Evolutionary conservation across 75 land plant genomes (phyloP), one percentile per base, ranked within the genome.

Genomic region (Pinus tabuliformis): DNA sequence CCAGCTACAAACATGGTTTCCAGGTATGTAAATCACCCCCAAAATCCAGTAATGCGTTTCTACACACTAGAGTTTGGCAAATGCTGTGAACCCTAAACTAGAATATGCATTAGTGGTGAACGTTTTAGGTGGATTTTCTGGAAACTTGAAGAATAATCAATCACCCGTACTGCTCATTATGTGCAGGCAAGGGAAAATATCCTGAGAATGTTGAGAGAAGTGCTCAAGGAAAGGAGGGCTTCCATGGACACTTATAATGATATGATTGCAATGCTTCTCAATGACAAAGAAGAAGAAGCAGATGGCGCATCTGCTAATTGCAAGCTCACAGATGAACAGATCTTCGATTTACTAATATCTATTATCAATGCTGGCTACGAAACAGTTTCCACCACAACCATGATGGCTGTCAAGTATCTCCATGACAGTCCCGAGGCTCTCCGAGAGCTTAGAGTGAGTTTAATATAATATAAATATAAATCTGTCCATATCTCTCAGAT

Each of bases 351-450:
- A 49, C 75, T 95, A 4, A 86, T 91, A 21, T 80, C 93, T 5
- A 62, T 95, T 20, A 62, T 95, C 16, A 91, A 93, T 76, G 94
- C 98, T 22, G 98, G 98, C 28, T 91, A 90, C 45, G 95, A 95
- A 58, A 95, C 98, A 30, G 89, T 94, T 16, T 91, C 93, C 45
- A 91, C 89, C 37, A 90, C 93, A 73, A 83, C 92, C 26, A 91
- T 89, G 86, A 91, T 92, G 87, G 90, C 98, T 18, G 84, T 91
- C 64, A 89, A 91, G 81, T 92, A 84, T 75, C 86, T 95, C 45
- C 84, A 84, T 58, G 95, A 95, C 59, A 76, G 84, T 64, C 93
- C 95, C 13, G 70, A 39, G 54, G 94, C 76, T 54, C 92, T 94
- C 20, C 68, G 87, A 24, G 81, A 88, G 71, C 77, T 94, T 1